Conservation (phyloP, 2,329 filamentous ascomycete genomes). For the Calonectria hawksworthii region DNA sequence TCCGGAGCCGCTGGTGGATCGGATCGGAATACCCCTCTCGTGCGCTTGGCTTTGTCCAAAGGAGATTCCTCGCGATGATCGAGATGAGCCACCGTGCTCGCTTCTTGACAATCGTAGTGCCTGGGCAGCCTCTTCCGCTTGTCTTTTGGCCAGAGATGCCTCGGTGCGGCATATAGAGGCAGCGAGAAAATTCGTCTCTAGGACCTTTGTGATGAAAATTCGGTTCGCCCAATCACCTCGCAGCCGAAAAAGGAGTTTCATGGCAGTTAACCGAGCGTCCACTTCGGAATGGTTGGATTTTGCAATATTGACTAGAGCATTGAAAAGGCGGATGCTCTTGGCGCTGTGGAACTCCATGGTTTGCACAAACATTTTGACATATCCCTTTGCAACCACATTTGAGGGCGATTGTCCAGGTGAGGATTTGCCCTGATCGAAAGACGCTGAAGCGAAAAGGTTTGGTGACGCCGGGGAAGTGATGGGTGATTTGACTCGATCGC, state of each 20-base stretch:
- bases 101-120: constrained; percentile 59
- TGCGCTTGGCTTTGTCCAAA: constrained; percentile 62
- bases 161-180: constrained; percentile 77
- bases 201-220: constrained; percentile 78
- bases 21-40: constrained; percentile 58
- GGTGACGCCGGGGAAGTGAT: constrained; percentile 48
- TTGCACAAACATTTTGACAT: constrained; percentile 82
- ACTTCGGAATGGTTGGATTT: constrained; percentile 71
- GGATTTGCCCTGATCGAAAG: constrained; percentile 37
- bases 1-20: constrained; percentile 59
- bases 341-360: constrained; percentile 75
- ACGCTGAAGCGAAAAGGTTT: constrained; percentile 38
- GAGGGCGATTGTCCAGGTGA: constrained; percentile 66
- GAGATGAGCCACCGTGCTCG: constrained; percentile 55
- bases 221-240: constrained; percentile 85
- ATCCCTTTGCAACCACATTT: constrained; percentile 79
- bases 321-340: constrained; percentile 75
- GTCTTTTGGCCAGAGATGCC: constrained; percentile 64
- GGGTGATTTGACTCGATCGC: constrained; percentile 62
- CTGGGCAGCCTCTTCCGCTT: constrained; percentile 65
- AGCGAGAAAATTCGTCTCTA: constrained; percentile 82
- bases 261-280: constrained; percentile 79
- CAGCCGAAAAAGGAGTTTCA: constrained; percentile 85
- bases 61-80: constrained; percentile 66
- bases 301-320: constrained; percentile 74